phyloP scores from a whole-genome alignment of 2,329 filamentous ascomycete species.

The Phialemoniopsis sp. region DNA sequence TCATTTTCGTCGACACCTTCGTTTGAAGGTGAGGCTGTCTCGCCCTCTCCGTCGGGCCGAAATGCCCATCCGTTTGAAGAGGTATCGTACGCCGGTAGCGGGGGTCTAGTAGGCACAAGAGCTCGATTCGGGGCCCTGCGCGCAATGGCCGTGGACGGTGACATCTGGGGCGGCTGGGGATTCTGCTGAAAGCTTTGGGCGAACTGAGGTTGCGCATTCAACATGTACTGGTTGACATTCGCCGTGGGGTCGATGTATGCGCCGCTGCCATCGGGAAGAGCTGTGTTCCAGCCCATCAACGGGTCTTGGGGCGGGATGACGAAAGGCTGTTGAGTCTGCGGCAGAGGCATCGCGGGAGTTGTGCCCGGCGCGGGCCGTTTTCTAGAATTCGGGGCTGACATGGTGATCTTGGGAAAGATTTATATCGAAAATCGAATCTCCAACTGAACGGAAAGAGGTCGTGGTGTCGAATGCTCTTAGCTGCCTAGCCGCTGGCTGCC shows the following conservation, averaged over 20 bases:
- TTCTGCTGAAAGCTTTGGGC: conserved; percentile 20
- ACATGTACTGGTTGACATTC: conserved; percentile 29
- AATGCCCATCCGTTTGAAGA: conserved; percentile 33
- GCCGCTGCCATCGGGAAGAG: conserved; percentile 10
- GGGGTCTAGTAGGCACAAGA: conserved; percentile 37
- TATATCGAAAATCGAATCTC: too few relatives aligned
- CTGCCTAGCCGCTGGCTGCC: too few relatives aligned
- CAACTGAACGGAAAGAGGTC: background rate
- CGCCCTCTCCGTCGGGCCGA: conserved; percentile 12
- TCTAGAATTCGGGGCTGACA: conserved; percentile 50
- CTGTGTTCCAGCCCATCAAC: conserved; percentile 39
- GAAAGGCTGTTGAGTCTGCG: conserved; percentile 44
- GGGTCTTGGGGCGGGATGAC: conserved; percentile 42
- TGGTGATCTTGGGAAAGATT: conserved; percentile 16
- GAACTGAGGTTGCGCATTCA: conserved; percentile 28
- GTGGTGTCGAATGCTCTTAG: background rate
- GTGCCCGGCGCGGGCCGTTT: conserved; percentile 74
- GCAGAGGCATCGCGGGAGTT: conserved; percentile 51
- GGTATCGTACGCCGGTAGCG: conserved; percentile 29
- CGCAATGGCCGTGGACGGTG: conserved; percentile 46
- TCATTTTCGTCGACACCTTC: conserved; percentile 52
- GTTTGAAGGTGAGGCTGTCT: conserved; percentile 26
- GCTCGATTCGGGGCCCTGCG: conserved; percentile 46
- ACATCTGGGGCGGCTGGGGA: conserved; percentile 12
- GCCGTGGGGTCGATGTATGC: conserved; percentile 29